Conservation (phyloP, 306 rosid genomes). For the Malus orientalis region DNA sequence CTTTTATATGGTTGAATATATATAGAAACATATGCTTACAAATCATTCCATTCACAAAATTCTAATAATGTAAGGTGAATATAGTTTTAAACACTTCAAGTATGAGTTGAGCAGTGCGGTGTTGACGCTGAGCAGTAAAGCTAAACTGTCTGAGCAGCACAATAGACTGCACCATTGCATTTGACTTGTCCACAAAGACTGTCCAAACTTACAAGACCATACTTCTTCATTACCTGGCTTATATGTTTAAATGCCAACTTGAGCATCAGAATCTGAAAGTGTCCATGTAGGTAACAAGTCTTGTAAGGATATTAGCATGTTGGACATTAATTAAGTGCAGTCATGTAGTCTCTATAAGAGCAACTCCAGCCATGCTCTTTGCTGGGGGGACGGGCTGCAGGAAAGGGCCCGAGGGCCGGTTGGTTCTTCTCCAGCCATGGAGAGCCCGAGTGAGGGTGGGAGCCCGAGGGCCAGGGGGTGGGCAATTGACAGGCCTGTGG, state of each 20-base stretch:
- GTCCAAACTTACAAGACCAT: neutral
- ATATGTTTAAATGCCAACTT: neutral
- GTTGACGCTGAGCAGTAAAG: constrained; percentile 1
- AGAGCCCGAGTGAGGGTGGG: too few species aligned
- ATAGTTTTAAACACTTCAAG: neutral
- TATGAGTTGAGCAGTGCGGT: neutral
- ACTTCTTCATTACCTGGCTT: neutral
- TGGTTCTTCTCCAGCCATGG: too few species aligned
- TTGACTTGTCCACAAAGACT: neutral
- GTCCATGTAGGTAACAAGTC: neutral
- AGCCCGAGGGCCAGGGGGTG: too few species aligned
- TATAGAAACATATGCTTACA: neutral
- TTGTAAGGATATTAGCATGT: neutral
- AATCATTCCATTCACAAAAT: neutral
- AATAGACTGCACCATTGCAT: constrained; percentile 2
- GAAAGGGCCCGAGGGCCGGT: too few species aligned
- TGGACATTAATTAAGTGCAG: neutral
- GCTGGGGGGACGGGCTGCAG: too few species aligned
- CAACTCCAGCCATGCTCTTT: too few species aligned
- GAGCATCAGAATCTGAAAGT: neutral
- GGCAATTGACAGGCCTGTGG: too few species aligned
- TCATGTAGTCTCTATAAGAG: neutral
- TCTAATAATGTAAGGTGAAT: neutral
- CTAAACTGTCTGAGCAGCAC: neutral
- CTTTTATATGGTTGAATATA: neutral